Evolutionary conservation across 129 eudicot species (phyloP).

Genomic region (Helianthus annuus): HanXRQr2.0-SUNRISE NC_035448.2:183227693-183228192

Average conservation of each 20-base stretch:
- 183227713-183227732: background rate
- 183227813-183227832: conserved; percentile 66
- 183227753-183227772: background rate
- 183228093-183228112: conserved; percentile 37
- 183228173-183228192: conserved; percentile 39
- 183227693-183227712: conserved; percentile 25
- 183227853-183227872: conserved; percentile 91
- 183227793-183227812: background rate
- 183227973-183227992: conserved; percentile 50
- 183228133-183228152: conserved; percentile 88
- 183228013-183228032: conserved; percentile 45
- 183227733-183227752: background rate
- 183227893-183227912: conserved; percentile 94
- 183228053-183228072: conserved; percentile 92
- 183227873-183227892: conserved; percentile 91
- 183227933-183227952: conserved; percentile 53
- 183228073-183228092: conserved; percentile 68
- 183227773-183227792: background rate
- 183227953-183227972: conserved; percentile 46
- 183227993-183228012: conserved; percentile 47
- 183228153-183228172: conserved; percentile 74
- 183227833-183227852: conserved; percentile 64
- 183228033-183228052: conserved; percentile 79
- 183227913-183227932: conserved; percentile 81
- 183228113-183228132: conserved; percentile 59